Conservation (phyloP, 805 yeast species). For the Ogataea ramenticola region DNA sequence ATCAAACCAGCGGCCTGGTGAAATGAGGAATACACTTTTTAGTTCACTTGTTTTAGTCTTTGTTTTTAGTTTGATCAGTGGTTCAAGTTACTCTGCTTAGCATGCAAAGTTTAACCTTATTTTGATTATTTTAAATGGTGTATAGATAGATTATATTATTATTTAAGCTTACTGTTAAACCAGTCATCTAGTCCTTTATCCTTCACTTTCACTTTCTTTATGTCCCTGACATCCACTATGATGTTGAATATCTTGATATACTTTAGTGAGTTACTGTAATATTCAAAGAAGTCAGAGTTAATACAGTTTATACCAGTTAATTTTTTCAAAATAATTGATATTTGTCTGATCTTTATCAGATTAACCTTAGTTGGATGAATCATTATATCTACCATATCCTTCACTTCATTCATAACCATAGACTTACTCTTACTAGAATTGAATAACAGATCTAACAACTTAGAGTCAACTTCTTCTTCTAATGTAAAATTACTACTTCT, state of each 20-base stretch:
- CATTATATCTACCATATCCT: not conserved
- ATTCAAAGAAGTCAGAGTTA: not conserved
- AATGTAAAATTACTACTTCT: not conserved
- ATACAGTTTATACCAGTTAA: constrained; percentile 5
- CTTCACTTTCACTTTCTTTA: constrained; percentile 9
- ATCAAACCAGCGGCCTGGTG: too few relatives aligned
- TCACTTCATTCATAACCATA: not conserved
- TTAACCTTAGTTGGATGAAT: constrained; percentile 2
- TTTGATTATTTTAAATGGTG: too few relatives aligned
- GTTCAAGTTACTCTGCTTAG: too few relatives aligned
- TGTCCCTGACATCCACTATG: constrained; percentile 10
- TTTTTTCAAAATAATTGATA: constrained; percentile 4
- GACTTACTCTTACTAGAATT: not conserved
- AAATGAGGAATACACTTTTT: too few relatives aligned
- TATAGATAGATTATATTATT: too few relatives aligned
- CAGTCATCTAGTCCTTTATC: constrained; percentile 18
- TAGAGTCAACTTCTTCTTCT: not conserved
- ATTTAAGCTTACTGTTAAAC: constrained; percentile 14
- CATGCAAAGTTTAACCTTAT: too few relatives aligned
- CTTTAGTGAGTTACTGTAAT: constrained; percentile 2
- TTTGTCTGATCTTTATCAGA: constrained; percentile 2
- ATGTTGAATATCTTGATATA: constrained; percentile 14
- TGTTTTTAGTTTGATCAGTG: too few relatives aligned
- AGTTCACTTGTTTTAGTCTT: too few relatives aligned
- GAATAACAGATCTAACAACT: not conserved